These are phyloP conservation scores for Solanum chiquidenum DNA, from an alignment of 257 asterid species.

Conservation along the genomic window DNA sequence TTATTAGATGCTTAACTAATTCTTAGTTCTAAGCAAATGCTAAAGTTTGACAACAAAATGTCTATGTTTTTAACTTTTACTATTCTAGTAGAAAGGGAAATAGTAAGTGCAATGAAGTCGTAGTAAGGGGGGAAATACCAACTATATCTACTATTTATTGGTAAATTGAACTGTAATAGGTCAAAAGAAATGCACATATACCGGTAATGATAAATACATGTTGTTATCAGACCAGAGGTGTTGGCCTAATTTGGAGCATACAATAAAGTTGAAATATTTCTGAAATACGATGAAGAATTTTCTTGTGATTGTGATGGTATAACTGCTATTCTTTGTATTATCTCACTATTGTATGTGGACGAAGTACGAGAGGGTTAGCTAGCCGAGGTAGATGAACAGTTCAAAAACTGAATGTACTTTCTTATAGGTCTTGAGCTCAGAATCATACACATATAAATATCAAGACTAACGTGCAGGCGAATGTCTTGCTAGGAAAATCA, in stretches of 20 bases:
- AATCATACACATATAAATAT: too few species aligned
- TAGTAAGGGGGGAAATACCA: not conserved
- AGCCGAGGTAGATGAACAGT: too few species aligned
- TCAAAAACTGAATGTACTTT: not conserved
- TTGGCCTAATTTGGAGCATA: not conserved
- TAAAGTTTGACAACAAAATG: not conserved
- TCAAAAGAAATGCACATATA: not conserved
- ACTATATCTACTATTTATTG: not conserved
- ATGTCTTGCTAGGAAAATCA: too few species aligned
- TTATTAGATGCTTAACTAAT: too few species aligned
- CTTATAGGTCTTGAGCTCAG: too few species aligned
- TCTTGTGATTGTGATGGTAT: too few species aligned
- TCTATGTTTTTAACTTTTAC: not conserved
- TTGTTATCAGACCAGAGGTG: not conserved
- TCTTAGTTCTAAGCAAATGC: not conserved
- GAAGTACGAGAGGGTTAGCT: too few species aligned
- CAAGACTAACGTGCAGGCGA: too few species aligned
- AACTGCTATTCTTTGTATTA: too few species aligned
- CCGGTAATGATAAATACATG: not conserved
- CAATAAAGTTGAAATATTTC: not conserved
- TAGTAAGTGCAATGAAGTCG: not conserved
- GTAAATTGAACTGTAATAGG: not conserved
- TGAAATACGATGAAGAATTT: not conserved
- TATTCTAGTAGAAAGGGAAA: not conserved
- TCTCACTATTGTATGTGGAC: too few species aligned